A percentile compares a stretch with the other conserved stretches of the same genome.
Evolutionary conservation across 2,329 filamentous ascomycete species (phyloP).

Genomic region (Trichoderma gracile): DNA sequence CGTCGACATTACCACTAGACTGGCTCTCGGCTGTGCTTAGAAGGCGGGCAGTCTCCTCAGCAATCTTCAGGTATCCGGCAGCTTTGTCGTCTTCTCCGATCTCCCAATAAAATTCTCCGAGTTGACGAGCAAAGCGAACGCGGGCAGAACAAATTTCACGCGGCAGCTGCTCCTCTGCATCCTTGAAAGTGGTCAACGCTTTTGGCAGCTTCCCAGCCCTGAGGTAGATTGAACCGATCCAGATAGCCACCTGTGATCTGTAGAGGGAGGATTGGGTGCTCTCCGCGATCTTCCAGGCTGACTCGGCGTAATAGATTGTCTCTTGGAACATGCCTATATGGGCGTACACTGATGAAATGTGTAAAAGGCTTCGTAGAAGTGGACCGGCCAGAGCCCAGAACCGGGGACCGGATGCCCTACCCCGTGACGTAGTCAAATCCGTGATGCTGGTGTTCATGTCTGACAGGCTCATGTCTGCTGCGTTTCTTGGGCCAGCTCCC

Average conservation of each 20-base stretch:
- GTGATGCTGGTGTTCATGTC: constrained; percentile 35
- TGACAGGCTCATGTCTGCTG: constrained; percentile 34
- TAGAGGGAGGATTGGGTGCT: constrained; percentile 65
- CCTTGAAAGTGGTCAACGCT: constrained; percentile 56
- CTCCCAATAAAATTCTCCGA: constrained; percentile 58
- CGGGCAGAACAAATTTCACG: constrained; percentile 41
- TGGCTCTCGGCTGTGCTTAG: constrained; percentile 35
- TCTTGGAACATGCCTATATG: constrained; percentile 87
- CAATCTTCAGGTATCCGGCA: constrained; percentile 47
- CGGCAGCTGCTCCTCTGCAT: constrained; percentile 55
- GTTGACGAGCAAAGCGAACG: constrained; percentile 52
- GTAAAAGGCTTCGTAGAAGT: constrained; percentile 69
- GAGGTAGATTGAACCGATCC: constrained; percentile 57
- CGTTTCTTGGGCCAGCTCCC: constrained; percentile 29
- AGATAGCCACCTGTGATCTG: constrained; percentile 54
- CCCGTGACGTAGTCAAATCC: constrained; percentile 31
- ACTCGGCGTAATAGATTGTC: constrained; percentile 83
- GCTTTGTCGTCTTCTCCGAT: constrained; percentile 49
- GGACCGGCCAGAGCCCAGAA: constrained; percentile 80
- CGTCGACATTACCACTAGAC: constrained; percentile 20
- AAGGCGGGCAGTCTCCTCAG: constrained; percentile 49
- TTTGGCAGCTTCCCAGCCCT: constrained; percentile 61
- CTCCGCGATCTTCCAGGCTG: constrained; percentile 74
- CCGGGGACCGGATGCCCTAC: constrained; percentile 49
- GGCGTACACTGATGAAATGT: constrained; percentile 75